A percentile compares a stretch with the other conserved stretches of the same genome.
These are phyloP conservation scores for Eremochloa ophiuroides DNA, from an alignment of 176 grass and related monocot genomes.

Conservation along the genomic window DNA sequence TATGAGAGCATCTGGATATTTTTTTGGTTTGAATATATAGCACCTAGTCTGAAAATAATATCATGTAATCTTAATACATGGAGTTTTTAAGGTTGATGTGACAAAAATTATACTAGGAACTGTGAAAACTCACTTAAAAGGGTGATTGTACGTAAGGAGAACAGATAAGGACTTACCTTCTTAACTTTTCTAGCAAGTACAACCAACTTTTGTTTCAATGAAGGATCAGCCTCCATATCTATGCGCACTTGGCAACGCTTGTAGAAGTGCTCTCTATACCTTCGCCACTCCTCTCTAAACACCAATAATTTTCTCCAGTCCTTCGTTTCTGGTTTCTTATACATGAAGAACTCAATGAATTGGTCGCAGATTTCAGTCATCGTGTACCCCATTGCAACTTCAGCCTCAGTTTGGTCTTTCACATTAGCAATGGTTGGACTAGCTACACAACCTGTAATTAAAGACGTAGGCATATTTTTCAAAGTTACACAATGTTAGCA, in stretches of 20 bases:
- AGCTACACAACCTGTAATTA: conserved; percentile 30
- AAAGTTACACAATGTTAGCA: neutral
- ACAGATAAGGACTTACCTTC: conserved; percentile 48
- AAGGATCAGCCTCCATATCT: conserved; percentile 53
- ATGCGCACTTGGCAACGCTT: conserved; percentile 37
- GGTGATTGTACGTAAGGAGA: conserved; percentile 12
- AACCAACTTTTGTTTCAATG: conserved; percentile 67
- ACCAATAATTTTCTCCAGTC: conserved; percentile 91
- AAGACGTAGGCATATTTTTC: neutral
- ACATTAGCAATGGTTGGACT: conserved; percentile 18
- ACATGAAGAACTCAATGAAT: conserved; percentile 86
- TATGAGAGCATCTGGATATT: neutral
- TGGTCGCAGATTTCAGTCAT: conserved; percentile 87
- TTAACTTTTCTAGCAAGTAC: conserved; percentile 86
- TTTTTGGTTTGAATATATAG: neutral
- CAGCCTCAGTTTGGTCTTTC: conserved; percentile 38
- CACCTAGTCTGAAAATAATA: neutral
- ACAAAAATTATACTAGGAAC: neutral
- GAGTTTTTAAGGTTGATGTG: neutral
- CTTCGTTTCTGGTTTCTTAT: conserved; percentile 76
- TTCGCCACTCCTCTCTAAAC: conserved; percentile 88
- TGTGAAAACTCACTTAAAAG: neutral
- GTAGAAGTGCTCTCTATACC: conserved; percentile 66
- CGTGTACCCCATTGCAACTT: conserved; percentile 73
- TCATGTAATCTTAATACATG: neutral